Base-by-base conservation (phyloP, 2,329 filamentous ascomycete genomes). In the Colletotrichum scovillei region DNA sequence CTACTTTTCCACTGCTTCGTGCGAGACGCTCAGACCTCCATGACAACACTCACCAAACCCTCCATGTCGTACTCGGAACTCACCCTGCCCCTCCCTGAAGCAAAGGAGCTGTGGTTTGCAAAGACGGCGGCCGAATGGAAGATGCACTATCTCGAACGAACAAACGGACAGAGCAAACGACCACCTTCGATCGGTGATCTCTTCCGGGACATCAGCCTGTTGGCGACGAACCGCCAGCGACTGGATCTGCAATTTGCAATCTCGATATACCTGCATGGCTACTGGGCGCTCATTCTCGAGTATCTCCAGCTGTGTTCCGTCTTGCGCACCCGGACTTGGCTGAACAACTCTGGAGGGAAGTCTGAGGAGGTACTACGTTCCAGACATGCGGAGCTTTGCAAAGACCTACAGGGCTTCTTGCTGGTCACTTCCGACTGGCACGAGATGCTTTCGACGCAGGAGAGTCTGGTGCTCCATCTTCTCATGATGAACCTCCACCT, bases 61-160 rank as follows among this genome's bases (percentile, higher is more conserved):
- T 83, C 90, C 24, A 89, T 94, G 75, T 92, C 92, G 0, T 94
- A 93, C 77, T 87, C 91, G 0, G 93, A 94, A 77, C 82, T 94
- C 62, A 89, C 89, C 4, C 82, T 94, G 3, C 91, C 92, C 1
- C 80, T 95, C 0, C 92, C 93, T 0, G 89, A 88, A 73, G 84
- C 89, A 0, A 86, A 88, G 67, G 85, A 88, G 14, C 80, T 95
- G 2, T 95, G 93, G 93, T 86, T 89, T 60, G 92, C 93, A 1
- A 86, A 87, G 35, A 88, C 87, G 0, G 91, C 92, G 2, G 78
- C 83, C 22, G 88, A 91, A 73, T 95, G 93, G 92, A 93, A 92
- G 78, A 79, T 83, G 8, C 82, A 87, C 1, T 93, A 90, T 75
- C 81, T 93, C 3, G 79, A 84, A 77, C 73, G 82, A 28, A 77